Evolutionary conservation across 2,329 filamentous ascomycete genomes (phyloP).

Genomic region (Colletotrichum karsti): DNA sequence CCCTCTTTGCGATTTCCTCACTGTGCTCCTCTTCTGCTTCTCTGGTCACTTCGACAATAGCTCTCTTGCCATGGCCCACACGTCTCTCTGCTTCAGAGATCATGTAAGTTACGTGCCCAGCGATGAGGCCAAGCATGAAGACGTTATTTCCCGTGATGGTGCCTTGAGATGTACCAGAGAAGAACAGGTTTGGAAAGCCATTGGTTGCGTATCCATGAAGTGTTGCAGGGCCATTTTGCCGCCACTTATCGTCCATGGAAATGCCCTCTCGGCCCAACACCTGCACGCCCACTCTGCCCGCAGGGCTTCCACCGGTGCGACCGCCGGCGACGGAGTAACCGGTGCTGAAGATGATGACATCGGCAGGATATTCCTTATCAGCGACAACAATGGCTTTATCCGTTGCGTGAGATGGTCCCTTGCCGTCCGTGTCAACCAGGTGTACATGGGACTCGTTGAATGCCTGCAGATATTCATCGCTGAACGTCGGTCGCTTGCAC

Average conservation of each 20-base stretch:
- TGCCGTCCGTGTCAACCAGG: constrained; percentile 66
- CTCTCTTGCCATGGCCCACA: constrained; percentile 42
- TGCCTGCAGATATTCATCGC: constrained; percentile 63
- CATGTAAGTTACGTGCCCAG: constrained; percentile 52
- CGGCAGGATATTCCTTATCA: constrained; percentile 53
- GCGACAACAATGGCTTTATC: constrained; percentile 46
- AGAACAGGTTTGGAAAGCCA: constrained; percentile 34
- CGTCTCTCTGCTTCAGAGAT: constrained; percentile 30
- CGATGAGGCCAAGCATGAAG: constrained; percentile 39
- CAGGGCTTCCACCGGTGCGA: constrained; percentile 19
- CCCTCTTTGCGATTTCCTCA: constrained; percentile 40
- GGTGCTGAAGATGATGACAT: constrained; percentile 38
- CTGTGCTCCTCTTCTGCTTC: constrained; percentile 34
- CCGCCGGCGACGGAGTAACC: constrained; percentile 17
- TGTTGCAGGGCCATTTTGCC: not conserved
- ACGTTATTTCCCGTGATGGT: not conserved
- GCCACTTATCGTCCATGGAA: constrained; percentile 31
- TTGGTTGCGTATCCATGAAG: constrained; percentile 28
- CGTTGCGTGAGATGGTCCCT: constrained; percentile 41
- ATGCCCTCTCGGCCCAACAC: constrained; percentile 26
- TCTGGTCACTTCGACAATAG: constrained; percentile 35
- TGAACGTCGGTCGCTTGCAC: constrained; percentile 71
- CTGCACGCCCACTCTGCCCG: constrained; percentile 8
- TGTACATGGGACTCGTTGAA: constrained; percentile 68
- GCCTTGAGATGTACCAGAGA: not conserved